A percentile compares a stretch with the other conserved stretches of the same genome.
These are phyloP conservation scores for Bipolaris oryzae DNA, from an alignment of 2,329 filamentous ascomycete genomes.

Conservation along the genomic window DNA sequence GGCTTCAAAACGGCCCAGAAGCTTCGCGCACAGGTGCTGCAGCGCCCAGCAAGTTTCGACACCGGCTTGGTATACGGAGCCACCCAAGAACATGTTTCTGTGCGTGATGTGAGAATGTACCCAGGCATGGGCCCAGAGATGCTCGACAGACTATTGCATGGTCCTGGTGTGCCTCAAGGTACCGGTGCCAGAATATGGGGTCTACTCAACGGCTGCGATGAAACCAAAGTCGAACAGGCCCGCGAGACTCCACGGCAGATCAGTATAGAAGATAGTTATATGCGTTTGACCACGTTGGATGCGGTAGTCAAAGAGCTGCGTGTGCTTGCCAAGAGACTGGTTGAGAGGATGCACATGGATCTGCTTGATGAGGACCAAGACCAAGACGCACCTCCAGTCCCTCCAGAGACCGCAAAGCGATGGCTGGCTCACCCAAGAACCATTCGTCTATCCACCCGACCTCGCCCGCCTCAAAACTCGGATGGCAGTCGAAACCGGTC, in stretches of 20 bases:
- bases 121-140: slow-evolving; percentile 66
- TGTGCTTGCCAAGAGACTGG: slow-evolving; percentile 71
- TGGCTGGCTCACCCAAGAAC: slow-evolving; percentile 87
- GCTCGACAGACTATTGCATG: slow-evolving; percentile 72
- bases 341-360: slow-evolving; percentile 80
- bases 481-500: slow-evolving; percentile 63
- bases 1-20: slow-evolving; percentile 78
- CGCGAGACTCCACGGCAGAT: slow-evolving; percentile 81
- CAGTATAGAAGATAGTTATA: slow-evolving; percentile 92
- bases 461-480: slow-evolving; percentile 59
- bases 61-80: slow-evolving; percentile 55
- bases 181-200: slow-evolving; percentile 76
- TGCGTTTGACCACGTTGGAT: slow-evolving; percentile 67
- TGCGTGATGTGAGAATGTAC: slow-evolving; percentile 67
- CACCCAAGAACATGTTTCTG: slow-evolving; percentile 64
- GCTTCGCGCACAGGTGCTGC: slow-evolving; percentile 66
- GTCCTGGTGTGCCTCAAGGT: slow-evolving; percentile 72
- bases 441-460: slow-evolving; percentile 78
- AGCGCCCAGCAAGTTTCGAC: slow-evolving; percentile 52
- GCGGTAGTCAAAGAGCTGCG: slow-evolving; percentile 71
- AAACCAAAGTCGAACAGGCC: slow-evolving; percentile 72
- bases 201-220: slow-evolving; percentile 80
- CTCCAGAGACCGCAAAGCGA: slow-evolving; percentile 33
- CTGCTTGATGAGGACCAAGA: slow-evolving; percentile 64
- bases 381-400: not conserved